Base-by-base conservation (phyloP, 768 basidiomycete genomes). In the Leccinum disarticulatum region DNA sequence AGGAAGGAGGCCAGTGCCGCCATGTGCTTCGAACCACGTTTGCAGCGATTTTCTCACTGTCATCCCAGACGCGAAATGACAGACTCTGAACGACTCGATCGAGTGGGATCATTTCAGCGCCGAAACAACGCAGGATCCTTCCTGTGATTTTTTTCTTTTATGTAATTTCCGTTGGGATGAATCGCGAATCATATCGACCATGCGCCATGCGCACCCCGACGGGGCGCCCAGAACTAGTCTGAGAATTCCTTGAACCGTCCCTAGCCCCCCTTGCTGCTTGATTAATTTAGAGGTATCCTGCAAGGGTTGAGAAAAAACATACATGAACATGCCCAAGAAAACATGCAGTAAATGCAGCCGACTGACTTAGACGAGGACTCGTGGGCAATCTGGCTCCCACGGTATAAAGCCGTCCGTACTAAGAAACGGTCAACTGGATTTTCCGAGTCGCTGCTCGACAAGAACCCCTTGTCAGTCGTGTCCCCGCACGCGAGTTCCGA, bases 121-220 rank as follows among this genome's bases (percentile, higher is more conserved):
- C 38, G 64, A 50, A 55, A 58, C 60, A 54, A 30, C 47, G 33
- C 60, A 22, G 27, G 27, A 27, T 27, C 14, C 41, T 19, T 56
- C 38, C 22, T 54, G 27, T 49, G 31, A 13, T 55, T n/a, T n/a
- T 49, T 25, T 55, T 48, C 46, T n/a, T 52, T 35, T 43, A 43
- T 43, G n/a, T 43, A 9, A 25, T n/a, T 64, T 51, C 46, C 10
- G n/a, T 8, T 51, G 11, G 41, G 28, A 59, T 52, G 54, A 49
- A 59, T 60, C 47, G 54, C 19, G 56, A 55, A 27, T 57, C 19
- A 28, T 25, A 25, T 35, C 35, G 41, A 46, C 13, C n/a, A 51
- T 43, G 38, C 35, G 63, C 63, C 63, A 52, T 25, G 55, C 43
- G 43, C 55, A 53, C 48, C 35, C 55, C 51, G 62, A 54, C 19